Percentiles rank a stretch among this genome's conserved stretches.
Evolutionary conservation across 2,329 filamentous ascomycete genomes (phyloP).

Genomic region (Penicillium sp.): DNA sequence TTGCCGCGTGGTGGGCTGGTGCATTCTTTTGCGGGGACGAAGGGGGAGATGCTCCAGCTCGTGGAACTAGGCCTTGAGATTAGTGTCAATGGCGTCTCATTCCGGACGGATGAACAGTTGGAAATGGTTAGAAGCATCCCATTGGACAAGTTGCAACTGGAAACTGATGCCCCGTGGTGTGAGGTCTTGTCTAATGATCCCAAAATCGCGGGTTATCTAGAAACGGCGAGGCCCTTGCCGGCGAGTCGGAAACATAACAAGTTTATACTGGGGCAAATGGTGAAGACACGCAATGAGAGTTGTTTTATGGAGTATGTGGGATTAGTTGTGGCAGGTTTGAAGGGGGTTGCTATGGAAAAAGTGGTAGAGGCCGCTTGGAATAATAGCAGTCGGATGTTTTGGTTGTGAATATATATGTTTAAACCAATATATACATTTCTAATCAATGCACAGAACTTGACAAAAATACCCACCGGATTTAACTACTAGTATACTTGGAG

Average conservation of each 20-base stretch:
- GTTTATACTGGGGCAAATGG: slow-evolving; percentile 47
- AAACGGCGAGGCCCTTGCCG: slow-evolving; percentile 39
- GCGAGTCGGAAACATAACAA: slow-evolving; percentile 51
- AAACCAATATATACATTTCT: not conserved
- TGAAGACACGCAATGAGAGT: slow-evolving; percentile 51
- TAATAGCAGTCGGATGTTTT: slow-evolving; percentile 39
- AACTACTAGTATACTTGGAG: not conserved
- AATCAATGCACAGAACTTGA: too few species aligned
- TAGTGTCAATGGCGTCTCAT: slow-evolving; percentile 53
- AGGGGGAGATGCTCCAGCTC: slow-evolving; percentile 42
- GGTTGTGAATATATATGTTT: slow-evolving; percentile 1
- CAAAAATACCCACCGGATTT: too few species aligned
- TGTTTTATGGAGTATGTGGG: slow-evolving; percentile 50
- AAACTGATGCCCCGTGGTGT: slow-evolving; percentile 53
- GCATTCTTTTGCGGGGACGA: slow-evolving; percentile 82
- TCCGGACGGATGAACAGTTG: slow-evolving; percentile 39
- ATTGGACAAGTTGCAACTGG: slow-evolving; percentile 44
- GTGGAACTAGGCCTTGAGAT: slow-evolving; percentile 43
- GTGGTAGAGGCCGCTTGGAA: slow-evolving; percentile 42
- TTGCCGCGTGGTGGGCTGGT: slow-evolving; percentile 63
- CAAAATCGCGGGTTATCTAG: slow-evolving; percentile 43
- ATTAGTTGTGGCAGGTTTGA: slow-evolving; percentile 50
- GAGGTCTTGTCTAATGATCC: slow-evolving; percentile 42
- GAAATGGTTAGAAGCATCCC: slow-evolving; percentile 47
- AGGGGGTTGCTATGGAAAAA: slow-evolving; percentile 44